Evolutionary conservation across 2,329 filamentous ascomycete species (phyloP).

Genomic region (Orbilia oligospora): DNA sequence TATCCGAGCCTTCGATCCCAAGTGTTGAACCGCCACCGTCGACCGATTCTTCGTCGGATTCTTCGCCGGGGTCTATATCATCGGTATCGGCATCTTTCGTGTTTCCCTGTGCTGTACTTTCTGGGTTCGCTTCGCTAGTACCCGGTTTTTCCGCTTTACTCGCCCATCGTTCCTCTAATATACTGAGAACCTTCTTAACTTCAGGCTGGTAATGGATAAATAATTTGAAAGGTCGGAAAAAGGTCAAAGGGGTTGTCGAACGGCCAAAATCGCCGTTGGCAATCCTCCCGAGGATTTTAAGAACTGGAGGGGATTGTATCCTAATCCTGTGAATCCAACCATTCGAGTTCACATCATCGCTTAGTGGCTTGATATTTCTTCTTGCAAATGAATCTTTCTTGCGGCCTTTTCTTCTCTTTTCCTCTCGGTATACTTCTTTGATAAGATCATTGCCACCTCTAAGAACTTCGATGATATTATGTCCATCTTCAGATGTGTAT

Average conservation of each 20-base stretch:
- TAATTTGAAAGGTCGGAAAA: constrained; percentile 68
- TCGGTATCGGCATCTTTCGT: constrained; percentile 65
- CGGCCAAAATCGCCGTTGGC: constrained; percentile 66
- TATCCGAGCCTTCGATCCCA: constrained; percentile 66
- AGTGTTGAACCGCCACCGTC: constrained; percentile 63
- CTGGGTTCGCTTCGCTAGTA: background rate
- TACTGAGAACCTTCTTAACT: constrained; percentile 67
- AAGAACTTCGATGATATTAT: constrained; percentile 68
- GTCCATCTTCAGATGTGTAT: constrained; percentile 66
- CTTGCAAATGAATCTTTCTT: constrained; percentile 66
- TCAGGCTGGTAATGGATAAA: constrained; percentile 68
- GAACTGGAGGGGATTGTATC: constrained; percentile 68
- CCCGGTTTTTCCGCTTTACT: constrained; percentile 66
- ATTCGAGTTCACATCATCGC: constrained; percentile 61
- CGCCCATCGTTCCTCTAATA: constrained; percentile 68
- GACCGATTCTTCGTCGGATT: constrained; percentile 50
- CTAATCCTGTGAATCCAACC: constrained; percentile 67
- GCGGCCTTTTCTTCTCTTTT: constrained; percentile 67
- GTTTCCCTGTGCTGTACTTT: constrained; percentile 62
- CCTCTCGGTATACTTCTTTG: constrained; percentile 67
- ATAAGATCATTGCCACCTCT: constrained; percentile 66
- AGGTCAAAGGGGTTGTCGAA: constrained; percentile 67
- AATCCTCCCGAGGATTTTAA: constrained; percentile 67
- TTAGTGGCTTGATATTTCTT: constrained; percentile 62
- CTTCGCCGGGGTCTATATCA: constrained; percentile 60